These are phyloP conservation scores for Punica granatum DNA, from an alignment of 345 rosid species.

Conservation along the genomic window DNA sequence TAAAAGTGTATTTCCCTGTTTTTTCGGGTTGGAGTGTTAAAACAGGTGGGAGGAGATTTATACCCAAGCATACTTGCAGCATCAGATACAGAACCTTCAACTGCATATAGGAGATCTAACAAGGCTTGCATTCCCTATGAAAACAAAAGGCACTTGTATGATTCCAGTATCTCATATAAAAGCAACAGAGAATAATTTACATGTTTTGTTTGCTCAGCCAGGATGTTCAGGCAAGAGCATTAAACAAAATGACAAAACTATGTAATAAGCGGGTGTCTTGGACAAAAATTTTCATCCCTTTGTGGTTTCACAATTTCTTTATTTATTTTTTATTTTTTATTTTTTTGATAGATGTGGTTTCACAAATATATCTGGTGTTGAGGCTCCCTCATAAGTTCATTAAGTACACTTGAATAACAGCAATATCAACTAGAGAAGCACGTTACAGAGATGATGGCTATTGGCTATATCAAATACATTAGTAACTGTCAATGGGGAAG, in stretches of 20 bases:
- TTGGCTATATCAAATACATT: background rate
- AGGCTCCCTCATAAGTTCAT: background rate
- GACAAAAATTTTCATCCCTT: background rate
- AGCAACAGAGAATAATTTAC: background rate
- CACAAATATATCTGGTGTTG: background rate
- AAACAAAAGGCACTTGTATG: background rate
- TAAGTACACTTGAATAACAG: background rate
- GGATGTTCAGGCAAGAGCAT: background rate
- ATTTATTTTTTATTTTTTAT: too few species aligned
- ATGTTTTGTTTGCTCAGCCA: background rate
- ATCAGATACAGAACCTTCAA: slow-evolving; percentile 76
- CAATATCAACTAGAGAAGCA: background rate
- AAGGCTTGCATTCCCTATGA: slow-evolving; percentile 88
- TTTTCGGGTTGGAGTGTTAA: background rate
- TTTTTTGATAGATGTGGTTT: too few species aligned
- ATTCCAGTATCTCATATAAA: background rate
- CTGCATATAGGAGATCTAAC: slow-evolving; percentile 64
- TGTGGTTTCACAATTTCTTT: background rate
- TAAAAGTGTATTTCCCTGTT: background rate
- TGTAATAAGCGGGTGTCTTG: background rate
- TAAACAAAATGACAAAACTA: background rate
- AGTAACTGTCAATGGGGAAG: background rate
- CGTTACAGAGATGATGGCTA: background rate
- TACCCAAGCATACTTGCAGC: slow-evolving; percentile 74
- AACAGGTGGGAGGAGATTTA: background rate